Evolutionary conservation across 495 filamentous ascomycete species (phyloP), one percentile per base, ranked within the genome.

Genomic region (Aspergillus ellipticus): DNA sequence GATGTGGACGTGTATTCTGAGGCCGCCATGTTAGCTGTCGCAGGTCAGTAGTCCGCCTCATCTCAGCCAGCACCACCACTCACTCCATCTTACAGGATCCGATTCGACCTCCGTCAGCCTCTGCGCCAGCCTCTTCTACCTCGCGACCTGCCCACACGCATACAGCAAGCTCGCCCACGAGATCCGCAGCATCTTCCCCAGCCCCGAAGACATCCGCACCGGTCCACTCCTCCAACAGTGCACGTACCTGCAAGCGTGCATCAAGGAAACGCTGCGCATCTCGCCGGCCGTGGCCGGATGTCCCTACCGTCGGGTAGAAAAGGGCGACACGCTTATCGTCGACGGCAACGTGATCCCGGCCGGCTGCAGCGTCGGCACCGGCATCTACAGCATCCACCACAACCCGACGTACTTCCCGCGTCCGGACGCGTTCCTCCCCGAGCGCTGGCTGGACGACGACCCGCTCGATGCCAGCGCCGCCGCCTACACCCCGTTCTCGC

Each of bases 231-330:
- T 59, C 20, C 54, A 59, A 26, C 47, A 52, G n/a, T 22, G 54
- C 24, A 37, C 41, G 1, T 78, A 76, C 26, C 74, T 90, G 1
- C 75, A 77, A 49, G 79, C 82, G 0, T 79, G 84, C 69, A 82
- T 89, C 61, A 86, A 91, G 66, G 88, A 91, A 58, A 76, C 85
- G 4, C 82, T 91, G 79, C 83, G 88, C 48, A 70, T 90, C 55
- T 82, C 83, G 0, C 87, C 87, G 16, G 77, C 85, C 0, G 85
- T 88, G 5, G 73, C 76, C 39, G 81, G 80, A 8, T 67, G 80
- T 6, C 67, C 87, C 0, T 81, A 82, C 1, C 79, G 87, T 26
- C 76, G 83, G 60, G 84, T 89, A 7, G 70, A 84, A 4, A 49
- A 71, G 1, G 85, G 83, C 33, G 87, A 86, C 17, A 69, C 75